Percentiles rank a stretch among this genome's conserved stretches.
phyloP scores from a whole-genome alignment of 768 basidiomycete genomes.

The Pholiota microspora region DNA sequence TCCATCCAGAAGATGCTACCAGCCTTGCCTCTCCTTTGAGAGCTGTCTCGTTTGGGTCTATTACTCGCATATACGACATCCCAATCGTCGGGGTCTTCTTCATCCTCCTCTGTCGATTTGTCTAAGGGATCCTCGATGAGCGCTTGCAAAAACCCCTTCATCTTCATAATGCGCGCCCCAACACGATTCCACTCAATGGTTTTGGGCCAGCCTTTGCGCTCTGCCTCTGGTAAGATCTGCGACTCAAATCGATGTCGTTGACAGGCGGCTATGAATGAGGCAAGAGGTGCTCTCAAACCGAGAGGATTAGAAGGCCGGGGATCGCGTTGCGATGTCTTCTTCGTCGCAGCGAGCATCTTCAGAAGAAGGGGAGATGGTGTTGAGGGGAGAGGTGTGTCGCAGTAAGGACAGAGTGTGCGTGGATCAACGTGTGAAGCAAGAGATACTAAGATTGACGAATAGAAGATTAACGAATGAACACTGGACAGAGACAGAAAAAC shows the following conservation, averaged over 20 bases:
- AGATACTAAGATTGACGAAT: slow-evolving; percentile 38
- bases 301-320: slow-evolving; percentile 67
- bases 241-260: slow-evolving; percentile 79
- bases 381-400: slow-evolving; percentile 66
- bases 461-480: neutral
- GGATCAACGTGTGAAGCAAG: slow-evolving; percentile 57
- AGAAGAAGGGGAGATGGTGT: slow-evolving; percentile 57
- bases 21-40: slow-evolving; percentile 14
- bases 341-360: slow-evolving; percentile 50
- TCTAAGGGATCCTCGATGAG: slow-evolving; percentile 49
- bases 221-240: slow-evolving; percentile 68
- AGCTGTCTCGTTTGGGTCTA: neutral
- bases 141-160: slow-evolving; percentile 44
- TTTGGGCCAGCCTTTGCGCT: slow-evolving; percentile 74
- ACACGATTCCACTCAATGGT: slow-evolving; percentile 62
- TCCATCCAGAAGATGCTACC: slow-evolving; percentile 63
- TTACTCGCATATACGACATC: slow-evolving; percentile 17
- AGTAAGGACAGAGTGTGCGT: slow-evolving; percentile 74
- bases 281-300: slow-evolving; percentile 56
- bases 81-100: slow-evolving; percentile 13
- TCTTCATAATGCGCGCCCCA: slow-evolving; percentile 47
- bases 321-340: slow-evolving; percentile 54
- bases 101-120: slow-evolving; percentile 13
- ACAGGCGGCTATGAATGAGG: slow-evolving; percentile 65
- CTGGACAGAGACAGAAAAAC: slow-evolving; percentile 9